phyloP scores from a whole-genome alignment of 768 basidiomycete genomes.

The Collybia sp. region DNA sequence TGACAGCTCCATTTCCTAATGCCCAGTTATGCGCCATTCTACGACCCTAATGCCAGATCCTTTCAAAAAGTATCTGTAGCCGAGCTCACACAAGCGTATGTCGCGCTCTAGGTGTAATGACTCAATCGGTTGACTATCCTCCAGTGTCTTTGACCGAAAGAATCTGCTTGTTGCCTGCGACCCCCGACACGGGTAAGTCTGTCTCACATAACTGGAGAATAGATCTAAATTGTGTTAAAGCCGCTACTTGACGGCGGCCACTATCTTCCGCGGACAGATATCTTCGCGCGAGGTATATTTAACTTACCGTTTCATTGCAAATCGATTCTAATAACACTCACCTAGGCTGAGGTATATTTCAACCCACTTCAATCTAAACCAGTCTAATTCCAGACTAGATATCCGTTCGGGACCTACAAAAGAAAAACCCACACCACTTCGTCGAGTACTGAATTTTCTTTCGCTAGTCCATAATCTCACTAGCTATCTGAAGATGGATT shows the following conservation, averaged over 20 bases:
- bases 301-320: too few relatives aligned
- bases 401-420: slow-evolving; percentile 69
- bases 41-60: slow-evolving; percentile 54
- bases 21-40: slow-evolving; percentile 91
- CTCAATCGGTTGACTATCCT: neutral
- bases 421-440: slow-evolving; percentile 68
- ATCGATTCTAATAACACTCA: too few relatives aligned
- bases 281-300: slow-evolving; percentile 70
- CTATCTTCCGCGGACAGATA: slow-evolving; percentile 82
- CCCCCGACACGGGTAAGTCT: slow-evolving; percentile 64
- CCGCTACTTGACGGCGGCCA: slow-evolving; percentile 83
- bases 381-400: slow-evolving; percentile 35
- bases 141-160: slow-evolving; percentile 72
- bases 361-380: slow-evolving; percentile 4
- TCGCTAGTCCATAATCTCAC: neutral
- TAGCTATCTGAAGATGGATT: slow-evolving; percentile 58
- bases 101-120: neutral
- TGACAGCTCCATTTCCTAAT: slow-evolving; percentile 90
- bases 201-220: neutral
- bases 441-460: slow-evolving; percentile 64
- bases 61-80: slow-evolving; percentile 59
- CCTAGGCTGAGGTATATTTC: slow-evolving; percentile 25
- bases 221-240: slow-evolving; percentile 26
- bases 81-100: slow-evolving; percentile 75
- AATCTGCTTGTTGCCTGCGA: slow-evolving; percentile 83